These are phyloP conservation scores for Inga leiocalycina DNA, from an alignment of 306 rosid species.

Conservation along the genomic window DNA sequence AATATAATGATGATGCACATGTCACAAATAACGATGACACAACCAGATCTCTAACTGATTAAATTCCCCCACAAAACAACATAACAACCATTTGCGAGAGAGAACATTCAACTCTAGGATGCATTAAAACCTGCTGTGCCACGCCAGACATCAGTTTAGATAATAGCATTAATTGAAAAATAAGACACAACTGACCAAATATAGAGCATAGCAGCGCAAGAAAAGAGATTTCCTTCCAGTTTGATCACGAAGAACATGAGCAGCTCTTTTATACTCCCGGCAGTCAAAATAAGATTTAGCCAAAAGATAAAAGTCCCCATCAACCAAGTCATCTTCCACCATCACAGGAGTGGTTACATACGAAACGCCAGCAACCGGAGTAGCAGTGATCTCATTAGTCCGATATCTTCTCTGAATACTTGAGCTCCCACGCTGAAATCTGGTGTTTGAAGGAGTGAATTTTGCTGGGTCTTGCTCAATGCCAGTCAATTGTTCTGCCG, in stretches of 20 bases:
- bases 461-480: constrained; percentile 90
- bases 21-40: constrained; percentile 1
- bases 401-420: constrained; percentile 87
- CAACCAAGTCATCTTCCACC: constrained; percentile 93
- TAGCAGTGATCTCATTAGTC: constrained; percentile 55
- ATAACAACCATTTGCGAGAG: neutral
- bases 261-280: constrained; percentile 87
- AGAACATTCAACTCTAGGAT: neutral
- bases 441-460: constrained; percentile 92
- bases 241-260: constrained; percentile 88
- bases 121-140: constrained; percentile 18
- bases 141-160: neutral
- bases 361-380: constrained; percentile 77
- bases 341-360: constrained; percentile 87
- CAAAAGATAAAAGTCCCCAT: constrained; percentile 78
- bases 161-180: neutral
- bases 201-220: constrained; percentile 83
- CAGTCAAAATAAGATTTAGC: constrained; percentile 92
- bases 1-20: neutral
- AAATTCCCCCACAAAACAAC: neutral
- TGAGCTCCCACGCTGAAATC: constrained; percentile 96
- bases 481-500: constrained; percentile 88
- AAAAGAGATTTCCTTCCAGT: constrained; percentile 74
- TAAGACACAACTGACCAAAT: constrained; percentile 58
- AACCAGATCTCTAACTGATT: neutral